These are phyloP conservation scores for Fonsecaea nubica DNA, from an alignment of 2,329 filamentous ascomycete species.

Conservation along the genomic window DNA sequence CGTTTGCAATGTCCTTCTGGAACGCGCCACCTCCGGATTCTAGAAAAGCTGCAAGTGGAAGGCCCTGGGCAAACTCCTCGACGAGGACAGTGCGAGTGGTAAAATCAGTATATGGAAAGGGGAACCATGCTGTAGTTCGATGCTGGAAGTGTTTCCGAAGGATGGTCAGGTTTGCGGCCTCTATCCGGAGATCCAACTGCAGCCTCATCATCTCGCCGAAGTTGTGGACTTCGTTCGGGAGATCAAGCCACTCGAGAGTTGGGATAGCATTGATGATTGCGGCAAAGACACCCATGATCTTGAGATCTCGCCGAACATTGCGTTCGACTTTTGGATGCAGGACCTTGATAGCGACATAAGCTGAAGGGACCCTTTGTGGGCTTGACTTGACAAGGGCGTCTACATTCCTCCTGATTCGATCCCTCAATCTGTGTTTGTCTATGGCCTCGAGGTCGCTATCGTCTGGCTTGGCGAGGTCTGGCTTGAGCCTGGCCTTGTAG, in stretches of 20 bases:
- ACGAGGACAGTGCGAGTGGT: conserved; percentile 91
- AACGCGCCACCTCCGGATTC: conserved; percentile 92
- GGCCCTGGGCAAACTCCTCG: conserved; percentile 94
- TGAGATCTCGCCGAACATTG: conserved; percentile 85
- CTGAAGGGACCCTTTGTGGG: conserved; percentile 83
- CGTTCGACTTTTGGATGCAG: conserved; percentile 90
- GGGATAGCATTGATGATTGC: conserved; percentile 82
- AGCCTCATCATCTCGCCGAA: conserved; percentile 99
- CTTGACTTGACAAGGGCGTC: conserved; percentile 85
- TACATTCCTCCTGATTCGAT: conserved; percentile 79
- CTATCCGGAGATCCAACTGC: conserved; percentile 94
- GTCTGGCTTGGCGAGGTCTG: conserved; percentile 71
- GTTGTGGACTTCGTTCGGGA: conserved; percentile 90
- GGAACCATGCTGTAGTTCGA: conserved; percentile 93
- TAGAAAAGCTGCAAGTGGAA: conserved; percentile 87
- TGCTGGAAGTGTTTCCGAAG: conserved; percentile 92
- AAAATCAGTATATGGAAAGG: conserved; percentile 89
- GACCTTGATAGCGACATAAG: conserved; percentile 94
- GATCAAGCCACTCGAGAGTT: conserved; percentile 94
- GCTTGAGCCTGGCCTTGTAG: conserved; percentile 91
- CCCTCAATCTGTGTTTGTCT: conserved; percentile 62
- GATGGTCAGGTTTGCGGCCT: conserved; percentile 82
- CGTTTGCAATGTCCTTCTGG: conserved; percentile 90
- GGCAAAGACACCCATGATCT: conserved; percentile 94
- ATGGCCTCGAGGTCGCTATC: conserved; percentile 61